Percentiles rank a stretch among this genome's conserved stretches.
Evolutionary conservation across 345 rosid genomes (phyloP).

Genomic region (Hibiscus mutabilis): DNA sequence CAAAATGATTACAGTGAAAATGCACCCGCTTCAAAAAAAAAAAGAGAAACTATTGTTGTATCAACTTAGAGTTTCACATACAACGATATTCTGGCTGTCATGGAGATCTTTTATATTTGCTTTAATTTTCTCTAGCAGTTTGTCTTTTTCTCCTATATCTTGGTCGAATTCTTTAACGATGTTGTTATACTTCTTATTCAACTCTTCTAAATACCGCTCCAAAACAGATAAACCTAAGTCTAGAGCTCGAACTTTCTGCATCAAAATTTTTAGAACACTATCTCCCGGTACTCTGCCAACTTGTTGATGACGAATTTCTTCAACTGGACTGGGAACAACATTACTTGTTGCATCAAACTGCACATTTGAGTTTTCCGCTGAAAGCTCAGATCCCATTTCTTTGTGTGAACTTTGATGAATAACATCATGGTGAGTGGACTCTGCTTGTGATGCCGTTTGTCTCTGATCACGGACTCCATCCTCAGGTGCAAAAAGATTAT

Average conservation of each 20-base stretch:
- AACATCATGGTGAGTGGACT: slow-evolving; percentile 29
- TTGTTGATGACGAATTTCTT: slow-evolving; percentile 70
- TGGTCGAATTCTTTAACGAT: slow-evolving; percentile 66
- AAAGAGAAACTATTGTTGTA: neutral
- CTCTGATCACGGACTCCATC: slow-evolving; percentile 37
- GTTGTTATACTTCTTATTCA: slow-evolving; percentile 58
- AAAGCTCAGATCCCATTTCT: slow-evolving; percentile 29
- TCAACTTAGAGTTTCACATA: slow-evolving; percentile 23
- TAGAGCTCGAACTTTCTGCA: slow-evolving; percentile 83
- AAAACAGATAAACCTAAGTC: slow-evolving; percentile 74
- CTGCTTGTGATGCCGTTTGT: slow-evolving; percentile 28
- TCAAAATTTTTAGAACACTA: slow-evolving; percentile 74
- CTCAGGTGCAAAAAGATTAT: slow-evolving; percentile 29
- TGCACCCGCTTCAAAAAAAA: neutral
- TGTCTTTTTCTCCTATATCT: slow-evolving; percentile 53
- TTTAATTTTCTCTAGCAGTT: slow-evolving; percentile 38
- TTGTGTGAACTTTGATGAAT: slow-evolving; percentile 20
- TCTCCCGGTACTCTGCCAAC: slow-evolving; percentile 90
- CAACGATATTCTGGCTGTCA: slow-evolving; percentile 42
- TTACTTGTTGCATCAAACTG: slow-evolving; percentile 32
- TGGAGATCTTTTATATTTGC: slow-evolving; percentile 41
- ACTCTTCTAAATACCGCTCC: slow-evolving; percentile 79
- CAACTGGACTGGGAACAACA: slow-evolving; percentile 38
- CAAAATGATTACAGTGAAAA: slow-evolving; percentile 2
- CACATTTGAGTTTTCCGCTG: slow-evolving; percentile 23